phyloP scores from a whole-genome alignment of 2,329 filamentous ascomycete species.

The Orbilia ellipsospora region DNA sequence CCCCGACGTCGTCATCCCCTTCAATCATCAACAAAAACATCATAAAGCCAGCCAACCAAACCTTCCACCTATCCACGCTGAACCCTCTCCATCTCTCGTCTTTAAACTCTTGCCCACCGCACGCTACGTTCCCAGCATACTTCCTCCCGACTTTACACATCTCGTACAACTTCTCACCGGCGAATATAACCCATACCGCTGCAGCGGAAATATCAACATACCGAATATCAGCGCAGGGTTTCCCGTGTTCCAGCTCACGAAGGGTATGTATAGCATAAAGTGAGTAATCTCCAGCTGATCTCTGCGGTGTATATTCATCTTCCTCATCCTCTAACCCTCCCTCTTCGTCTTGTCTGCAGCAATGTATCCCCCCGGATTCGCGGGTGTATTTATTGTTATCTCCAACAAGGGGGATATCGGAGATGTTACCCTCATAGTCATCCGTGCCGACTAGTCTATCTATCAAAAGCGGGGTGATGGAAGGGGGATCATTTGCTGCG shows the following conservation, averaged over 20 bases:
- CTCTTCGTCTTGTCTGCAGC: background rate
- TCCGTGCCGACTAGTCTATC: too few species aligned
- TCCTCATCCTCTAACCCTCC: background rate
- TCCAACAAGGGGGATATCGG: background rate
- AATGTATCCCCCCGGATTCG: background rate
- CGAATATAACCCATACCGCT: slow-evolving; percentile 20
- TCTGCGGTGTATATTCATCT: background rate
- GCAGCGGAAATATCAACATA: slow-evolving; percentile 11
- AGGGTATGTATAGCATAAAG: slow-evolving; percentile 33
- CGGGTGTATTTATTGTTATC: background rate
- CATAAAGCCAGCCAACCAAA: slow-evolving; percentile 13
- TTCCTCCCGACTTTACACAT: background rate
- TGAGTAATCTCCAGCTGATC: slow-evolving; percentile 11
- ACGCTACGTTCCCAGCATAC: slow-evolving; percentile 26
- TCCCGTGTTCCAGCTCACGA: slow-evolving; percentile 7
- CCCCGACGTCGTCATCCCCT: slow-evolving; percentile 1
- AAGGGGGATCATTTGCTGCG: too few species aligned
- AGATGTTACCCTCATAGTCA: too few species aligned
- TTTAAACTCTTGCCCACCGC: background rate
- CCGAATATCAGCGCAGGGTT: background rate
- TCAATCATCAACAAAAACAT: background rate
- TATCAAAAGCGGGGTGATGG: too few species aligned
- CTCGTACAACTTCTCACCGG: background rate
- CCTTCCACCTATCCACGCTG: slow-evolving; percentile 12
- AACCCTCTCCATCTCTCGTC: slow-evolving; percentile 24